Base-by-base conservation (phyloP, 495 filamentous ascomycete species). In the Penicillium chermesinum region DNA sequence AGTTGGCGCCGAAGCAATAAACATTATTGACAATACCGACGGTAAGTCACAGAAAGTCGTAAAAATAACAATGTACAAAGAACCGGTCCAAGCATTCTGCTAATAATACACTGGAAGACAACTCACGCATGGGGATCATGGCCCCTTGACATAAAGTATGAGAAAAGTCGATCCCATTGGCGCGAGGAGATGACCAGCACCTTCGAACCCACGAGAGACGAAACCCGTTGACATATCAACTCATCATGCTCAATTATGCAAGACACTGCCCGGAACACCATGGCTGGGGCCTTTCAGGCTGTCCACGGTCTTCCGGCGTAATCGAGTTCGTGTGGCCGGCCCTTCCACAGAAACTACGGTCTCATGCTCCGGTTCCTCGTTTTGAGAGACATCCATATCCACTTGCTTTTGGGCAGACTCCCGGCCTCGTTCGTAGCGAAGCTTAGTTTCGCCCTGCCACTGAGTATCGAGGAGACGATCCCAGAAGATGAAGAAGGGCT, bases 401-500 rank as follows among this genome's bases (percentile, higher is more conserved):
- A 74, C 46, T 44, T 67, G 62, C 40, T 66, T 70, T 53, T 74
- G 65, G 1, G 72, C 71, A 13, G 57, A 57, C n/a, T 69, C 59
- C 4, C 72, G 59, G 17, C 64, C 60, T 19, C 73, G 71, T 47
- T 74, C 69, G 25, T 77, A 77, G 12, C 70, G 70, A 38, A 66
- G 52, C 43, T 65, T 62, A 10, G 70, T 64, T 17, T 74, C 70
- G 34, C 74, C 70, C 21, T 58, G 64, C 73, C 73, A 77, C 38
- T 66, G 63, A 14, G 75, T 78, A 15, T 60, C 59, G 13, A 77
- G 59, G 4, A 77, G 48, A 20, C 71, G 67, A 46, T 78, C 75
- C 74, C 75, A 78, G 58, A 78, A 72, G 41, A 59, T 73, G 44
- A 74, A 75, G 58, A 76, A 77, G 13, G 73, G 74, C 44, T 77